Evolutionary conservation across 176 grass and related monocot species (phyloP), one percentile per base, ranked within the genome.

Genomic region (Cenchrus americanus): DNA sequence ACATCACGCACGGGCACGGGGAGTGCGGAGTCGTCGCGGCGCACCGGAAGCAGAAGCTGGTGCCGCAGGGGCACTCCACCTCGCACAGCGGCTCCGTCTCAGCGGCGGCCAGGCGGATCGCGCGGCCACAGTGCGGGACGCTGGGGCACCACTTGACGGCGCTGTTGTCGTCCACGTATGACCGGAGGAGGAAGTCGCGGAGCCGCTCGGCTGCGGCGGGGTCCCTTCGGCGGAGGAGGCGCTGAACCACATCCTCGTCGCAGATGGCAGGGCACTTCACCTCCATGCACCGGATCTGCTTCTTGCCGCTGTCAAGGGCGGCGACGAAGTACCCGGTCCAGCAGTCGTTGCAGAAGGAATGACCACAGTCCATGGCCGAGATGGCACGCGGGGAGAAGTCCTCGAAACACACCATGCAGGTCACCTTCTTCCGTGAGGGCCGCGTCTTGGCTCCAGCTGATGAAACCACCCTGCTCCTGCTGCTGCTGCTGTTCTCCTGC

Each of bases 101-200:
- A 9, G 57, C 59, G 0, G 47, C 34, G 19, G 65, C 22, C 4
- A 90, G 65, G 3, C 72, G 91, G 59, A 93, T 87, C 0, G 91
- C 87, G 0, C 14, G 79, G 11, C 91, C 91, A 17, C 91, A 93
- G 71, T 93, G 84, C 13, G 91, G 91, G 3, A 50, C 11, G 10
- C 91, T 90, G 34, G 91, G 91, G 67, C 91, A 93, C 87, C 87
- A 93, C 68, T 79, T 90, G 23, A 90, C 80, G 0, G 66, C 76
- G 66, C 87, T 54, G 49, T 90, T 93, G 59, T 87, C 88, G 32
- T 93, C 91, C 4, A 93, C 47, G 63, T 90, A 93, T 14, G 87
- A 87, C 73, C 70, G 66, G 2, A 93, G 87, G 9, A 93, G 87
- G 23, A 81, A 71, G 9, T 48, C 77, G 19, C 82, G 24, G 7